A percentile compares a stretch with the other conserved stretches of the same genome.
These are phyloP conservation scores for Ascosphaera apis DNA, from an alignment of 2,329 filamentous ascomycete species.

Conservation along the genomic window DNA sequence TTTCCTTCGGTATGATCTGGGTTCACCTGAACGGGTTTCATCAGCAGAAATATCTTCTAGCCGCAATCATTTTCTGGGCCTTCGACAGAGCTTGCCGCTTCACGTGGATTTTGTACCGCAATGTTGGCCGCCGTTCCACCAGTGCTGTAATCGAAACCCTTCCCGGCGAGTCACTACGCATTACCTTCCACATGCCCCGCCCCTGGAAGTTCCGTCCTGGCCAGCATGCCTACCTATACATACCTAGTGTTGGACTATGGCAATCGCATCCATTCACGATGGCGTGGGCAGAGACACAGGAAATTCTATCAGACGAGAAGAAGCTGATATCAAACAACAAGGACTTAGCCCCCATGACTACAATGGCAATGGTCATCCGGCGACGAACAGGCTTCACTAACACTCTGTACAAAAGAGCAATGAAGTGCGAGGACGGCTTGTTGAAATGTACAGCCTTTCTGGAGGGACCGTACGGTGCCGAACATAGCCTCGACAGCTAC, in stretches of 20 bases:
- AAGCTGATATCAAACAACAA: conserved; percentile 23
- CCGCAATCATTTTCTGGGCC: conserved; percentile 55
- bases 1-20: conserved; percentile 49
- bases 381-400: conserved; percentile 76
- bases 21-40: conserved; percentile 48
- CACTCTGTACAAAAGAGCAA: conserved; percentile 50
- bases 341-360: conserved; percentile 28
- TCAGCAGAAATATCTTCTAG: conserved; percentile 52
- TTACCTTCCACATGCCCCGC: conserved; percentile 46
- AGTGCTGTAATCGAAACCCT: conserved; percentile 43
- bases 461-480: conserved; percentile 73
- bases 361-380: conserved; percentile 63
- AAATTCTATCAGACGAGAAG: conserved; percentile 19
- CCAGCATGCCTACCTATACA: conserved; percentile 52
- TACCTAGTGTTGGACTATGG: conserved; percentile 41
- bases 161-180: conserved; percentile 44
- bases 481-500: conserved; percentile 74
- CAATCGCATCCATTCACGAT: conserved; percentile 61
- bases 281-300: conserved; percentile 43
- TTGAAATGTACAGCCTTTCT: conserved; percentile 49
- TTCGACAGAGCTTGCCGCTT: conserved; percentile 45
- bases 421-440: conserved; percentile 26
- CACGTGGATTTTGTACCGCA: conserved; percentile 39
- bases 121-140: conserved; percentile 32
- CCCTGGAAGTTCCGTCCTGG: conserved; percentile 44